Evolutionary conservation across 176 grass and related monocot species (phyloP).

Genomic region (Juncus inflexus): DNA sequence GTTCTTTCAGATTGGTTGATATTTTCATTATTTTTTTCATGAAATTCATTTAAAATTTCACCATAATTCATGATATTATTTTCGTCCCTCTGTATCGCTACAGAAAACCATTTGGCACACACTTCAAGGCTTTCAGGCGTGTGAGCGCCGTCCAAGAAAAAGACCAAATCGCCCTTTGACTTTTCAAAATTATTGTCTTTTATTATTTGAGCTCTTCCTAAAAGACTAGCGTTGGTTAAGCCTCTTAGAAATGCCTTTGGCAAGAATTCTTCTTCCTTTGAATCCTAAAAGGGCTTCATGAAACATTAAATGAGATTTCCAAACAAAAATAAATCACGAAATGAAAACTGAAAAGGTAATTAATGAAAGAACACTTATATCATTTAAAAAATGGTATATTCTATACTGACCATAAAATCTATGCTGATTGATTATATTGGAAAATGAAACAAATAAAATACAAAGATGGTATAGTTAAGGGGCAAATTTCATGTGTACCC

Average conservation of each 20-base stretch:
- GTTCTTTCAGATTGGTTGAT: constrained; percentile 19
- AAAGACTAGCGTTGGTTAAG: constrained; percentile 39
- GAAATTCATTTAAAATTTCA: constrained; percentile 10
- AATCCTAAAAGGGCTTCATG: constrained; percentile 28
- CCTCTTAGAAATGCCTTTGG: constrained; percentile 61
- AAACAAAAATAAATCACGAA: constrained; percentile 9
- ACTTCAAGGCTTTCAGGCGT: constrained; percentile 79
- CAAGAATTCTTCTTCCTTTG: constrained; percentile 35
- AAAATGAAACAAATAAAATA: no score
- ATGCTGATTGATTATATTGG: no score
- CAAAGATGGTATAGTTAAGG: no score
- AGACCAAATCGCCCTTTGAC: constrained; percentile 41
- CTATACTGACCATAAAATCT: no score
- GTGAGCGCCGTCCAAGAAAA: constrained; percentile 82
- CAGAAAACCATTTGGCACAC: constrained; percentile 87
- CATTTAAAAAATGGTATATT: no score
- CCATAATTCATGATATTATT: constrained; percentile 13
- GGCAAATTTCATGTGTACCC: no score
- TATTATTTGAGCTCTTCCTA: constrained; percentile 72
- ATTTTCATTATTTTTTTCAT: constrained; percentile 12
- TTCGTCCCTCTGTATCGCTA: constrained; percentile 28
- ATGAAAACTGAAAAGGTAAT: background rate
- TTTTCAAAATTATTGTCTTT: constrained; percentile 31
- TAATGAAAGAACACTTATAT: no score
- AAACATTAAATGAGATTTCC: constrained; percentile 18